A percentile compares a stretch with the other conserved stretches of the same genome.
Evolutionary conservation across 78 protist genomes (phyloP).

Genomic region (Emiliania huxleyi): DNA sequence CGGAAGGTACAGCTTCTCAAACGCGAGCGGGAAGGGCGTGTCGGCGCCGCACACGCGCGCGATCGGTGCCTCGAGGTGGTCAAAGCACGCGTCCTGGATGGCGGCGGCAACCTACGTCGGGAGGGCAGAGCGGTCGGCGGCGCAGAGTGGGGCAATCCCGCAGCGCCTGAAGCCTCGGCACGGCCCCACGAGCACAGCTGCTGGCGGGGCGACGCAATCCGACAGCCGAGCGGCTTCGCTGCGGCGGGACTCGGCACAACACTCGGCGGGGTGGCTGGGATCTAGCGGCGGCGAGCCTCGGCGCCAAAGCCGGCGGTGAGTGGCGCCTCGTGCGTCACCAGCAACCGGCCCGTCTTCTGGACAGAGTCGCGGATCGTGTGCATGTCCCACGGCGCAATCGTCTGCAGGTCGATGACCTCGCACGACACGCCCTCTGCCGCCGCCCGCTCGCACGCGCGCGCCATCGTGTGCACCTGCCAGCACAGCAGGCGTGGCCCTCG

Average conservation of each 20-base stretch:
- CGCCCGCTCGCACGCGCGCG: not conserved
- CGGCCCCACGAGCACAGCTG: no score
- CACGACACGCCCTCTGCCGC: not conserved
- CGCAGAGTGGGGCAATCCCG: no score
- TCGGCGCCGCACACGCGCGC: conserved; percentile 90
- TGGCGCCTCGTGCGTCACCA: conserved; percentile 92
- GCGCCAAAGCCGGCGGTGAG: conserved; percentile 90
- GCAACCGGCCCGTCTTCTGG: conserved; percentile 60
- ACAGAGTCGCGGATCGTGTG: conserved; percentile 1
- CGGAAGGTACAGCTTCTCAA: conserved; percentile 72
- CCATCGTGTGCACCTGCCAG: not conserved
- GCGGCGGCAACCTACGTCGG: not conserved
- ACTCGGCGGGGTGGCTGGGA: no score
- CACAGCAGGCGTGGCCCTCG: no score
- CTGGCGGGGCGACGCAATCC: no score
- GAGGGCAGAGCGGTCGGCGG: no score
- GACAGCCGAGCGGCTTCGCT: no score
- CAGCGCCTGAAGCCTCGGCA: no score
- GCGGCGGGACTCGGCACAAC: no score
- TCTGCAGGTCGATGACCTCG: conserved; percentile 25
- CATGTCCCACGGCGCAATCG: not conserved
- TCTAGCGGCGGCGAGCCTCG: no score
- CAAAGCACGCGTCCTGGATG: conserved; percentile 77
- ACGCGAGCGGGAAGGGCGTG: conserved; percentile 94
- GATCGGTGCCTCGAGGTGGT: conserved; percentile 89